Base-by-base conservation (phyloP, 352 stramenopile species). In the Albugo candida region DNA sequence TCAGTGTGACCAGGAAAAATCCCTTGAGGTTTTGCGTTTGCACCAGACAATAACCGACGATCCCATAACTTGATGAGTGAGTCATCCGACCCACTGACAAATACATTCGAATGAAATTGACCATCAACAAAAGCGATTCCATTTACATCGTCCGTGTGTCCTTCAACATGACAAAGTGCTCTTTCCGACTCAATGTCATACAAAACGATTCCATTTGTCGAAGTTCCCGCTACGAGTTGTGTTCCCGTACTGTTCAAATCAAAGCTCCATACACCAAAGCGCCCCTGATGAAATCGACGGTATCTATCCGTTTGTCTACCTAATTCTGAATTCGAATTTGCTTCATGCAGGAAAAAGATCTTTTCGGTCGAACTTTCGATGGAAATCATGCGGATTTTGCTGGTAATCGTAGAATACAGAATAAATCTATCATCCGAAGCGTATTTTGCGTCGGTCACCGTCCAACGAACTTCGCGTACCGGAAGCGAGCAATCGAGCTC, bases 21-120 rank as follows among this genome's bases (percentile, higher is more conserved):
- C 1, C 78, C 75, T 45, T 87, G 74, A 0, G 78, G 68, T 51
- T 67, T 76, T 6, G 72, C 68, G 39, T 81, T 78, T 41, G 70
- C 65, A 50, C 81, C 69, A 16, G 65, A 83, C 36, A 91, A 51
- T 51, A 86, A 67, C 20, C 78, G 78, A 13, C 78, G 72, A 44
- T 91, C 78, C 78, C 78, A 91, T 24, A 91, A 50, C 59, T 91
- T 91, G 53, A 87, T 91, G 37, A 87, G 31, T 36, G 59, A 56
- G 55, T 91, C 78, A 46, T 91, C 78, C 48, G 78, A 91, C 16
- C 78, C 78, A 45, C 70, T 85, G 34, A 85, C 72, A 52, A 91
- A 86, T 49, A 91, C 68, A 45, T 91, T 91, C 46, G 78, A 79
- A 51, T 80, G 74, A 43, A 87, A 49, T 21, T 67, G 64, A 5